Evolutionary conservation across 345 rosid species (phyloP), one percentile per base, ranked within the genome.

Genomic region (Gossypium australe): DNA sequence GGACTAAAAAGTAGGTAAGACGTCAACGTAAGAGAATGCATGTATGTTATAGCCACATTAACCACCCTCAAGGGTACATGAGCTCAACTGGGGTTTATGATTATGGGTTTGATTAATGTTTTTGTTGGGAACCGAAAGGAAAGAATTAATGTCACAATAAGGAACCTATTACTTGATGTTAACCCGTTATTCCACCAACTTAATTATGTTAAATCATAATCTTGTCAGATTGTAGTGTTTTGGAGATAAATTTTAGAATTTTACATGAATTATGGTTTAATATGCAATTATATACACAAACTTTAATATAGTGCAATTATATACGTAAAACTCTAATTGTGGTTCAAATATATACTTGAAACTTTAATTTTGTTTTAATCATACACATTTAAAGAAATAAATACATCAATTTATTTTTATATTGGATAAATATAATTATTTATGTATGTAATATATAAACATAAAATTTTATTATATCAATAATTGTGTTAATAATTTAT

Each of bases 101-200:
- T 70, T 70, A 55, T 53, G 74, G 27, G 61, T 53, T 70, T 70
- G 61, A 53, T 22, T 53, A 9, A 17, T 70, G 60, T 51, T 59
- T 1, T 9, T 59, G 63, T 59, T 24, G 63, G 38, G 14, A 57
- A 20, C 71, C 20, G 0, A 48, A 25, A 49, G 44, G 0, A 48
- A 25, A 49, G 44, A 48, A 68, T 7, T 68, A 16, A 24, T 48
- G 72, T 45, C 6, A 68, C 29, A 68, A 45, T 34, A 25, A 51
- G 49, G 4, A 9, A 7, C 9, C 58, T 17, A 16, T 68, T 22
- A 20, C 20, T 68, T 20, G 27, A 65, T 65, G 27, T 13, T 20
- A 68, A 20, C 57, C 9, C 14, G 25, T 18, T 18, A n/a, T 63
- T 63, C 70, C 3, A 44, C 10, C 20, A 45, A 66, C 38, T 66